These are phyloP conservation scores for Begonia peltatifolia DNA, from an alignment of 306 rosid species.

Conservation along the genomic window DNA sequence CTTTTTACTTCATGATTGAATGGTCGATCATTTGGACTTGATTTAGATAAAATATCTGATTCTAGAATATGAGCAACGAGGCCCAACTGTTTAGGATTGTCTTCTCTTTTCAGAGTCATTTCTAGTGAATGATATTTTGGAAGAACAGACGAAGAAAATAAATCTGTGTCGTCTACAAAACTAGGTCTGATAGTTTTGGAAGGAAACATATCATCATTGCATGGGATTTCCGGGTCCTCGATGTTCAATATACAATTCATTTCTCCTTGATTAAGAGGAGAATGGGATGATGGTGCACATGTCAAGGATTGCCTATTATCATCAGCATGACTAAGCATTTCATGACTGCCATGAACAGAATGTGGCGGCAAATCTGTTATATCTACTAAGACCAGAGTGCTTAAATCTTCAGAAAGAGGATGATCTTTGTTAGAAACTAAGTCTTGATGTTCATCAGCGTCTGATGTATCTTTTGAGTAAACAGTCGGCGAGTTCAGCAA, in stretches of 20 bases:
- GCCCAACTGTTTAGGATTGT: constrained; percentile 14
- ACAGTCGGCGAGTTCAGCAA: constrained; percentile 28
- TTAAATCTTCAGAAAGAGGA: constrained; percentile 12
- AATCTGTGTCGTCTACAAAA: constrained; percentile 17
- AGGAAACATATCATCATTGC: constrained; percentile 20
- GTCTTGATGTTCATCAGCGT: constrained; percentile 16
- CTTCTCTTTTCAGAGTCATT: constrained; percentile 27
- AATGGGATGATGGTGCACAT: constrained; percentile 14
- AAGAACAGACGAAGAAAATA: constrained; percentile 11
- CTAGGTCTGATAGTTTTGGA: constrained; percentile 6
- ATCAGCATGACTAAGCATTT: constrained; percentile 15
- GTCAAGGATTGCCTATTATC: constrained; percentile 14
- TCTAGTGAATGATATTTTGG: constrained; percentile 16
- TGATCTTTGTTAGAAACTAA: constrained; percentile 11
- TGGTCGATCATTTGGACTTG: constrained; percentile 17
- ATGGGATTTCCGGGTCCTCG: constrained; percentile 56
- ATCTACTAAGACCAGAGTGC: constrained; percentile 13
- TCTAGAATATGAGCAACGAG: constrained; percentile 13
- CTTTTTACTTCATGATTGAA: constrained; percentile 19
- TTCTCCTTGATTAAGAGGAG: constrained; percentile 12
- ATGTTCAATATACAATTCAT: constrained; percentile 36
- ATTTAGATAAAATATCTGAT: constrained; percentile 11
- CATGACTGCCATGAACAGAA: constrained; percentile 17
- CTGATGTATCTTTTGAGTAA: constrained; percentile 18
- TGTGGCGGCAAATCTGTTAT: constrained; percentile 8